Conservation (phyloP, 345 rosid genomes). For the Salix brachista region DNA sequence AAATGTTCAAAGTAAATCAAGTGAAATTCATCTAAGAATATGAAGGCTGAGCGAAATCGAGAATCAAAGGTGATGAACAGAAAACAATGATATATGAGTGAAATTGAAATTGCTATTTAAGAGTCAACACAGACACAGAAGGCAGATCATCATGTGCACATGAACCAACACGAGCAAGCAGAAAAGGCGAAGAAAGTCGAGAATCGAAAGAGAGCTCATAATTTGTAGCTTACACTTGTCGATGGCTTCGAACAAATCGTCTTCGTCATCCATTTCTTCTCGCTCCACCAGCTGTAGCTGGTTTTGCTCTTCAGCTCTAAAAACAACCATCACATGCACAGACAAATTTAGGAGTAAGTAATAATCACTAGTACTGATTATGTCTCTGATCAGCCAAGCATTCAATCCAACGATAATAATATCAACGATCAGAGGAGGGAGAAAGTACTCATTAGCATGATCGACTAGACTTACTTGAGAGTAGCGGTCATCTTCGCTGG, state of each 20-base stretch:
- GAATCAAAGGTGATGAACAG: not conserved
- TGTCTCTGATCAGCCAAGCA: not conserved
- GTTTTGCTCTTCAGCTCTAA: conserved; percentile 62
- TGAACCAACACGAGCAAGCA: not conserved
- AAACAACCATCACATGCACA: not conserved
- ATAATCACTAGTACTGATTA: not conserved
- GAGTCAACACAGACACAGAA: not conserved
- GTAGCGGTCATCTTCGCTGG: conserved; percentile 55
- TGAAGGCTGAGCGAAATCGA: not conserved
- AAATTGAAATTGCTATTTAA: not conserved
- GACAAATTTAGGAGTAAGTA: not conserved
- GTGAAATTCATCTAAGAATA: not conserved
- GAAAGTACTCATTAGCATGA: not conserved
- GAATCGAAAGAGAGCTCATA: not conserved
- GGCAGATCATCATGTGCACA: not conserved
- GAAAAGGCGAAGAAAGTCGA: not conserved
- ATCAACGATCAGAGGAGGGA: not conserved
- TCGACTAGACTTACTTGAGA: conserved; percentile 59
- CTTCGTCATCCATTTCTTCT: conserved; percentile 63
- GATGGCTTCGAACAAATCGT: conserved; percentile 68
- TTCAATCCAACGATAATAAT: too few relatives aligned
- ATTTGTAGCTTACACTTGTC: conserved; percentile 49
- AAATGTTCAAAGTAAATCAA: not conserved
- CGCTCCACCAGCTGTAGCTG: conserved; percentile 74
- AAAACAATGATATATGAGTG: not conserved